These are phyloP conservation scores for Aspergillus sclerotiicarbonarius DNA, from an alignment of 495 filamentous ascomycete genomes.

Conservation along the genomic window DNA sequence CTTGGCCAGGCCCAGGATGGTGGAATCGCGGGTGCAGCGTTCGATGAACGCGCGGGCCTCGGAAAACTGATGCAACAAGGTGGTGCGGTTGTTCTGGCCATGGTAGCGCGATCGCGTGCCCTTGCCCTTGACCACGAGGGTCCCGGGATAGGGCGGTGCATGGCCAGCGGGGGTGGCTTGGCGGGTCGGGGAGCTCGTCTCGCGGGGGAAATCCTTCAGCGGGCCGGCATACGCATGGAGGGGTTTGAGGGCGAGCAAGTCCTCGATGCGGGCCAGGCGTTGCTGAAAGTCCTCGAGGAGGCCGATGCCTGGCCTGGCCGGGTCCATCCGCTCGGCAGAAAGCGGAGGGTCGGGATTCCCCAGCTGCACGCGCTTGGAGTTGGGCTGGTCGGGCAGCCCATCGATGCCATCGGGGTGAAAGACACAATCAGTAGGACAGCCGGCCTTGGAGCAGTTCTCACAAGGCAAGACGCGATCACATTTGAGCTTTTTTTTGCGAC, in stretches of 20 bases:
- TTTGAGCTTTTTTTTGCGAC: slow-evolving; percentile 32
- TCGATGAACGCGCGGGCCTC: slow-evolving; percentile 27
- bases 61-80: slow-evolving; percentile 25
- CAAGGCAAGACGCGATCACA: slow-evolving; percentile 30
- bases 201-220: no score
- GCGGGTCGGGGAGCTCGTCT: background rate
- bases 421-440: slow-evolving; percentile 17
- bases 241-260: slow-evolving; percentile 11
- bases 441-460: slow-evolving; percentile 28
- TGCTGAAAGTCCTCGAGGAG: slow-evolving; percentile 30
- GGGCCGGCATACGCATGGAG: background rate
- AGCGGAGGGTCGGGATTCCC: background rate
- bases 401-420: slow-evolving; percentile 14
- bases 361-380: background rate
- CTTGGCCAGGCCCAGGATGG: slow-evolving; percentile 22
- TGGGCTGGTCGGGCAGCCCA: background rate
- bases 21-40: slow-evolving; percentile 17
- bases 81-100: slow-evolving; percentile 24
- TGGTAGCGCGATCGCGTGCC: slow-evolving; percentile 27
- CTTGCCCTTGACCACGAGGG: slow-evolving; percentile 28
- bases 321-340: background rate
- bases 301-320: slow-evolving; percentile 14
- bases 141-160: slow-evolving; percentile 12
- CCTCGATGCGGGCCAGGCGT: slow-evolving; percentile 23
- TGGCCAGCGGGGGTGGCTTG: background rate